Percentiles rank a stretch among this genome's conserved stretches.
Conservation (phyloP, 2,329 filamentous ascomycete species). For the Stagonosporopsis vannaccii region DNA sequence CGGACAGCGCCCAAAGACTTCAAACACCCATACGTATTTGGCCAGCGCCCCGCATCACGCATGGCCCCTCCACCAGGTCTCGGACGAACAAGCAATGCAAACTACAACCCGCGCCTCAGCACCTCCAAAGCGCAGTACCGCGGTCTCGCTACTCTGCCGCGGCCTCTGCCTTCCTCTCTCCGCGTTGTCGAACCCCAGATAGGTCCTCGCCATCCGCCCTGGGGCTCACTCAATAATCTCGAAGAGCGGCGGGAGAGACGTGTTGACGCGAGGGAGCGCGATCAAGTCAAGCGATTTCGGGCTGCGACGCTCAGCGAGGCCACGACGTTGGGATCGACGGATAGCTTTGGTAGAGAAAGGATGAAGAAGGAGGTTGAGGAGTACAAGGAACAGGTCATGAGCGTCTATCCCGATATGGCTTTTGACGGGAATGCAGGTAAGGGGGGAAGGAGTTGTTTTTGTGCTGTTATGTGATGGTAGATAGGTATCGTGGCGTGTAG, state of each 20-base stretch:
- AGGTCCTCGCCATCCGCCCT: conserved; percentile 24
- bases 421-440: conserved; percentile 25
- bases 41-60: conserved; percentile 11
- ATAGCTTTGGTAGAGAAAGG: conserved; percentile 8
- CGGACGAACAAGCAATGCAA: not conserved
- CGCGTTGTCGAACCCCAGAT: conserved; percentile 4
- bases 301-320: conserved; percentile 1
- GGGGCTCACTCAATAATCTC: conserved; percentile 22
- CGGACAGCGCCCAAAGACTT: conserved; percentile 20
- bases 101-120: conserved; percentile 12
- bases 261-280: conserved; percentile 9
- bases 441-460: conserved; percentile 18
- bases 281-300: not conserved
- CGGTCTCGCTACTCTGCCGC: conserved; percentile 2
- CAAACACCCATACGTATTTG: conserved; percentile 19
- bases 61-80: not conserved
- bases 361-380: conserved; percentile 27
- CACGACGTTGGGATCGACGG: not conserved
- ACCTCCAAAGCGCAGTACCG: conserved; percentile 8
- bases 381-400: conserved; percentile 28
- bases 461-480: conserved; percentile 27
- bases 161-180: conserved; percentile 2
- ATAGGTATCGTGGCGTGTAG: not conserved
- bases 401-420: conserved; percentile 33
- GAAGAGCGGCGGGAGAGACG: conserved; percentile 19